A percentile compares a stretch with the other conserved stretches of the same genome.
Evolutionary conservation across 2,329 filamentous ascomycete genomes (phyloP).

Genomic region (Talaromyces sp.): DNA sequence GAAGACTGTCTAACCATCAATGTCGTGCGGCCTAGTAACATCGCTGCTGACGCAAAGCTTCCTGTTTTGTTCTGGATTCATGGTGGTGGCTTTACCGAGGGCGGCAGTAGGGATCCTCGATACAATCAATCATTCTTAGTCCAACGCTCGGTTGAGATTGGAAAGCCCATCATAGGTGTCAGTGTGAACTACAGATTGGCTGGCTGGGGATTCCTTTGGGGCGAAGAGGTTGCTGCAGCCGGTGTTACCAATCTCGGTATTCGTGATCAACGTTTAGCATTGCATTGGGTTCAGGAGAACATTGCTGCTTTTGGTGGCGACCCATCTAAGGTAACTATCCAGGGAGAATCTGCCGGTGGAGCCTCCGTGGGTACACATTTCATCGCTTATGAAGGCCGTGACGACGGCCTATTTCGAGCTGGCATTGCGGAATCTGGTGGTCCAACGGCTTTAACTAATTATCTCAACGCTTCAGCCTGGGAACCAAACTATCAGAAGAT

Average conservation of each 20-base stretch:
- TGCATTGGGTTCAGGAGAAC: slow-evolving; percentile 57
- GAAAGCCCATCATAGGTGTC: slow-evolving; percentile 46
- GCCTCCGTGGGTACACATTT: slow-evolving; percentile 66
- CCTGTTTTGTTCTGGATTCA: slow-evolving; percentile 44
- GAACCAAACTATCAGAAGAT: slow-evolving; percentile 38
- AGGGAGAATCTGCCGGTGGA: slow-evolving; percentile 52
- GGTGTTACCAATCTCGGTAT: slow-evolving; percentile 47
- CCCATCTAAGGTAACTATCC: slow-evolving; percentile 47
- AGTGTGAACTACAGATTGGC: slow-evolving; percentile 45
- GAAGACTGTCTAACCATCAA: slow-evolving; percentile 65
- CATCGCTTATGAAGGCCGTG: slow-evolving; percentile 68
- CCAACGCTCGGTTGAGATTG: slow-evolving; percentile 38
- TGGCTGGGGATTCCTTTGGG: slow-evolving; percentile 38
- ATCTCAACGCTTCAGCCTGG: slow-evolving; percentile 60
- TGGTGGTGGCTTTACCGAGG: slow-evolving; percentile 45
- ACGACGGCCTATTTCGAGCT: slow-evolving; percentile 71
- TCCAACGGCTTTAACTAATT: slow-evolving; percentile 61
- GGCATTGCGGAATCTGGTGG: slow-evolving; percentile 75
- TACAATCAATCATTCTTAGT: slow-evolving; percentile 34
- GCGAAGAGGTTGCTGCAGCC: slow-evolving; percentile 9
- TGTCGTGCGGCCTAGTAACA: slow-evolving; percentile 57
- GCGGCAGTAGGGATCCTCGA: slow-evolving; percentile 37
- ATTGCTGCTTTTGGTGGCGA: slow-evolving; percentile 57
- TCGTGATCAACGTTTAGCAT: slow-evolving; percentile 53
- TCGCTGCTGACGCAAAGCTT: slow-evolving; percentile 29